Evolutionary conservation across 2,329 filamentous ascomycete species (phyloP), one percentile per base, ranked within the genome.

Genomic region (Xylaria sp.): DNA sequence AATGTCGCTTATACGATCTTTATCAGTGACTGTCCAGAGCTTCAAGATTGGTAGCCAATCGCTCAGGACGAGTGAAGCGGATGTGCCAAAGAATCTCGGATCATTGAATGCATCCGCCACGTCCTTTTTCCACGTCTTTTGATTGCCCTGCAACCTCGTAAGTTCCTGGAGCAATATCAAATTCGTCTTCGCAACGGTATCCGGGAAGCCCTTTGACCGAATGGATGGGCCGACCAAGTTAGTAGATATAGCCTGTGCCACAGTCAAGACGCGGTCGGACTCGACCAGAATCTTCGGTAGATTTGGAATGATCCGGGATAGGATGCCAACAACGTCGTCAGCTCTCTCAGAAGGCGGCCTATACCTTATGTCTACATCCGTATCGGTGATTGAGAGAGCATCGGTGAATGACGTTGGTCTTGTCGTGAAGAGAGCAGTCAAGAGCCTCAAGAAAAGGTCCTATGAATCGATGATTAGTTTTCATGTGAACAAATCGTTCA

Each of bases 341-440:
- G 87, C 79, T 54, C 85, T 80, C 56, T 82, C 76, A 60, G 73
- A 68, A 1, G 78, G 74, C 52, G 67, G 68, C 57, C 66, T 69
- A 58, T 62, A 55, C 52, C 65, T 66, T 65, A 68, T 78, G 67
- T 65, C 65, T 59, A 76, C 79, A 34, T 79, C 78, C 1, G 71
- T 63, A 1, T 67, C 62, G 16, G 73, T 73, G 55, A 68, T 73
- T 48, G 78, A 70, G n/a, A 71, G 72, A 10, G 71, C 69, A 46
- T 90, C 88, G 0, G 85, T 76, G 65, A 91, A 89, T 1, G 85
- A 87, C 66, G 91, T 81, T 1, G 92, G 91, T 47, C 91, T 85
- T 7, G 91, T 95, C 0, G 94, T 96, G 72, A 97, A 97, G 2
- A 95, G 89, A n/a, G 93, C 94, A 2, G 92, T 90, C 11, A 99